These are phyloP conservation scores for Cajanus cajan DNA, from an alignment of 306 rosid genomes.

Conservation along the genomic window DNA sequence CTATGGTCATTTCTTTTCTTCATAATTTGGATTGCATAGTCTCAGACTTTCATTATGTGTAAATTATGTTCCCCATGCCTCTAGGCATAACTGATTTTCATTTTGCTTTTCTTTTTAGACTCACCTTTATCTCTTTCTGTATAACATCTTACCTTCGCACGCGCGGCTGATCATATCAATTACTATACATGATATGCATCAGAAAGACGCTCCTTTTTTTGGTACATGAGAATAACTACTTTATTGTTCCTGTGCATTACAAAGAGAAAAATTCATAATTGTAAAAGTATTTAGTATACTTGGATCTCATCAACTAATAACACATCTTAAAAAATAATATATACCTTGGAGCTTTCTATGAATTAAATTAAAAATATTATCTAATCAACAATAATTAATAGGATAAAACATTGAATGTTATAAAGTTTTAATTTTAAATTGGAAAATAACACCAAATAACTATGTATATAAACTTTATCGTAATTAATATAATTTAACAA, in stretches of 20 bases:
- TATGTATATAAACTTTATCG: too few relatives aligned
- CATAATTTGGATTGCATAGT: conserved; percentile 1
- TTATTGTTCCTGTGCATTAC: not conserved
- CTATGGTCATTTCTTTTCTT: not conserved
- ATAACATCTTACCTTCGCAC: not conserved
- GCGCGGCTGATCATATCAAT: not conserved
- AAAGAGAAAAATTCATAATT: not conserved
- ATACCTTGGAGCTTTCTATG: not conserved
- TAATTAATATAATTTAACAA: too few relatives aligned
- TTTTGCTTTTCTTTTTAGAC: not conserved
- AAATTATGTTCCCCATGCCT: not conserved
- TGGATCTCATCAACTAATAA: too few relatives aligned
- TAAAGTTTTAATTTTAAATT: too few relatives aligned
- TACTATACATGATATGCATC: not conserved
- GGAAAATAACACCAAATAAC: too few relatives aligned
- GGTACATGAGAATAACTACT: not conserved
- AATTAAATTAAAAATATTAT: not conserved
- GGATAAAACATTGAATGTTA: too few relatives aligned
- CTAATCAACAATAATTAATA: not conserved
- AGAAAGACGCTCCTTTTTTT: not conserved
- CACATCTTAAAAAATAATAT: too few relatives aligned
- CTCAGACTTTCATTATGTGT: not conserved
- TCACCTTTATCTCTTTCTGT: not conserved
- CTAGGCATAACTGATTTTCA: not conserved
- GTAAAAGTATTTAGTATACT: not conserved